Evolutionary conservation across 75 land plant species (phyloP), one percentile per base, ranked within the genome.

Genomic region (Gnetum montanum): DNA sequence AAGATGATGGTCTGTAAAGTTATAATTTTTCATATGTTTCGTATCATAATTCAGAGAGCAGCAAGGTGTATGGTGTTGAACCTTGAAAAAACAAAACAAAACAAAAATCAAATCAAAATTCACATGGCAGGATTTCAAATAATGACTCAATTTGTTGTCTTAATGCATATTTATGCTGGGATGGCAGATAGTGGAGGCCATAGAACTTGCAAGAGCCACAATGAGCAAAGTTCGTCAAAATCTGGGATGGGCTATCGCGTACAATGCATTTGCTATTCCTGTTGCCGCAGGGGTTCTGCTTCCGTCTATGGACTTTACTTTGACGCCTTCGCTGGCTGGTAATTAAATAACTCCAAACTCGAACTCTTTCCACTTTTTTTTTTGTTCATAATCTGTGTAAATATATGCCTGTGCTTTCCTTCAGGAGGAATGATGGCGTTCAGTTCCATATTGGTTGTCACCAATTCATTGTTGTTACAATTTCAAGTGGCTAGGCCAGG

Each of bases 391-490:
- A 52, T n/a, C 18, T 19, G 49, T 47, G n/a, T 8, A 6, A 15
- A 24, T 24, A 6, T 53, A n/a, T n/a, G n/a, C n/a, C n/a, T 18
- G 3, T 20, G 18, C 1, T 45, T 19, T 24, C 25, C 55, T 20
- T 24, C 76, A 89, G 95, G 95, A 54, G 96, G 92, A 3, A 59
- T 94, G 80, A 94, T 94, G 98, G 98, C 98, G 19, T 19, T 90
- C 78, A 94, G 98, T 68, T 90, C 92, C 1, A 76, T 94, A 34
- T 67, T 94, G 26, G 98, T 94, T 43, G 98, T 94, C 28, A 64
- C 80, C 43, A 94, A 94, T 60, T 94, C 98, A 2, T 52, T 94
- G 54, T 74, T 91, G 16, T 68, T 94, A 34, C 86, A 76, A 41
- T 63, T 90, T 12, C 79, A 89, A n/a, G n/a, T n/a, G n/a, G n/a